Base-by-base conservation (phyloP, 441 rosid species). In the Bruguiera hainesii region DNA sequence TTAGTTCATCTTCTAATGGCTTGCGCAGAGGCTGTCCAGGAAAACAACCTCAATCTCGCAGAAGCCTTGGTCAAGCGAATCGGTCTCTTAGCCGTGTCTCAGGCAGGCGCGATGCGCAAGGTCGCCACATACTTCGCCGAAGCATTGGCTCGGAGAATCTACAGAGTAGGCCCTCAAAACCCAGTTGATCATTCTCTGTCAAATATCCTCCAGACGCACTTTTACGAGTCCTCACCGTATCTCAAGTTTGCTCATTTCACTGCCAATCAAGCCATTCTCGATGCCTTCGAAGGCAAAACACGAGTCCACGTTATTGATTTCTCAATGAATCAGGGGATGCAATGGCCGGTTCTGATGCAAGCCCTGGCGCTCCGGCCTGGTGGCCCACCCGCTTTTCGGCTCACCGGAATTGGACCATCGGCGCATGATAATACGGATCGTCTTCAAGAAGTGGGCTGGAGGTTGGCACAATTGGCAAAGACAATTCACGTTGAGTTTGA, bases 221-320 rank as follows among this genome's bases (percentile, higher is more conserved):
- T 93, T 73, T 93, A 93, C 56, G 96, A 93, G 77, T 72, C 92
- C 7, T 87, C 94, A 61, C 97, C 98, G 0, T 90, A 90, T 65
- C 87, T 93, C 23, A 93, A 93, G 64, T 93, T 90, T 76, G 98
- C 97, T 33, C 98, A 93, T 30, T 93, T 93, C 80, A 93, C 94
- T 0, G 96, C 98, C 10, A 90, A 93, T 62, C 98, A 93, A 77
- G 96, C 96, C 8, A 90, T 93, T 59, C 90, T 87, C 7, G 98
- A 90, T 60, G 98, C 98, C 28, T 89, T 93, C 29, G 84, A 83
- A 31, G 81, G 90, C 6, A 84, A 86, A 49, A 71, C 73, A 13
- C 74, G 91, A 3, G 96, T 93, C 53, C 97, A 93, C 26, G 97
- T 90, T 0, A 81, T 93, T 23, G 97, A 93, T 73, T 87, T 93